These are phyloP conservation scores for Venturia asperata DNA, from an alignment of 2,329 filamentous ascomycete genomes.

Conservation along the genomic window DNA sequence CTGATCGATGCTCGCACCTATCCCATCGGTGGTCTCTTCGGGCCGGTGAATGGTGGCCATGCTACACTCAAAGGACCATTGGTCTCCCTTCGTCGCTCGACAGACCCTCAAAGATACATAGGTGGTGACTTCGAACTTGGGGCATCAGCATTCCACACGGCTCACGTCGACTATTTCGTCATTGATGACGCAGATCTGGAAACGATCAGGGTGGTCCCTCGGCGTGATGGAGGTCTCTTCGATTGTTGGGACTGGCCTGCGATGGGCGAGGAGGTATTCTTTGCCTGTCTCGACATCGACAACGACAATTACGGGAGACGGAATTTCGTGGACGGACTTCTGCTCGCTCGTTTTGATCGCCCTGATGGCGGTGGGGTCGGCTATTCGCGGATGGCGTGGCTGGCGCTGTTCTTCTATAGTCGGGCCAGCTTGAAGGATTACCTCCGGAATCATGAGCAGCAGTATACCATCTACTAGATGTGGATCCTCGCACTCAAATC, in stretches of 20 bases:
- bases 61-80: neutral
- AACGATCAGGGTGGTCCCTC: neutral
- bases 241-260: neutral
- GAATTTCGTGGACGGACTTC: neutral
- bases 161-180: neutral
- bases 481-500: too few relatives aligned
- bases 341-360: neutral
- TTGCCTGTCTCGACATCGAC: neutral
- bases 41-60: neutral
- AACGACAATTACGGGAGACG: neutral
- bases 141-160: neutral
- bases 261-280: neutral
- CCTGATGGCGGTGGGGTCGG: neutral
- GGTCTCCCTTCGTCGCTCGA: neutral
- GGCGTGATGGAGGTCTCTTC: neutral
- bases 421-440: too few relatives aligned
- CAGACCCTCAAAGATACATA: neutral
- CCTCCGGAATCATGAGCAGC: too few relatives aligned
- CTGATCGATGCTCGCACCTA: neutral
- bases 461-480: too few relatives aligned
- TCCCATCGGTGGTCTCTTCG: neutral
- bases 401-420: too few relatives aligned
- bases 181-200: neutral
- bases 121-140: neutral
- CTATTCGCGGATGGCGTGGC: neutral